Evolutionary conservation across 2,329 filamentous ascomycete genomes (phyloP).

Genomic region (Ascosphaera pollenicola): DNA sequence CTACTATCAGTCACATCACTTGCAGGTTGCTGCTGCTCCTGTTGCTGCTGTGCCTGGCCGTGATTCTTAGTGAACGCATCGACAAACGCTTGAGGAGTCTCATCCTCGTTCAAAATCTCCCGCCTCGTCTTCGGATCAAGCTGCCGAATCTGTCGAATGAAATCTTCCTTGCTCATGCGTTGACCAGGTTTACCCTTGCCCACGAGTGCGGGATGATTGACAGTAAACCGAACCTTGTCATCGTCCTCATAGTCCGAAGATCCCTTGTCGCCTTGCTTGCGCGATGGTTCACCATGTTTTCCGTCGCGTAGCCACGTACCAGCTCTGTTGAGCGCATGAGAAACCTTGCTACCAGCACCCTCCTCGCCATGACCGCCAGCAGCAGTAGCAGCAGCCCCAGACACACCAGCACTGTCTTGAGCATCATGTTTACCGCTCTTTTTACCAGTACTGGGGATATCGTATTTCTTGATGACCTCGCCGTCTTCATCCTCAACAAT

Average conservation of each 20-base stretch:
- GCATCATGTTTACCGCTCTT: slow-evolving; percentile 4
- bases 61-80: too few species aligned
- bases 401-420: slow-evolving; percentile 7
- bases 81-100: slow-evolving; percentile 12
- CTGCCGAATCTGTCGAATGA: slow-evolving; percentile 37
- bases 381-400: slow-evolving; percentile 8
- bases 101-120: slow-evolving; percentile 20
- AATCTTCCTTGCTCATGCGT: slow-evolving; percentile 42
- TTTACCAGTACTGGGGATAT: slow-evolving; percentile 24
- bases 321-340: too few species aligned
- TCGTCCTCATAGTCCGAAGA: slow-evolving; percentile 20
- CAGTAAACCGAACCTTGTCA: slow-evolving; percentile 38
- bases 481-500: slow-evolving; percentile 48
- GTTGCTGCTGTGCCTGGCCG: slow-evolving; percentile 2
- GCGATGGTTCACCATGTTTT: slow-evolving; percentile 11
- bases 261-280: slow-evolving; percentile 8
- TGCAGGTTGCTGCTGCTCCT: slow-evolving; percentile 4
- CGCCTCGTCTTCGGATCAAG: slow-evolving; percentile 37
- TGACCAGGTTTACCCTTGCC: slow-evolving; percentile 26
- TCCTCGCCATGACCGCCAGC: slow-evolving; percentile 3
- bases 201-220: slow-evolving; percentile 24
- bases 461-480: slow-evolving; percentile 47
- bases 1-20: slow-evolving; percentile 1
- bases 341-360: too few species aligned
- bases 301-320: slow-evolving; percentile 29